Base-by-base conservation (phyloP, 1,284 basidiomycete genomes). In the Sporisorium scitamineum region DNA sequence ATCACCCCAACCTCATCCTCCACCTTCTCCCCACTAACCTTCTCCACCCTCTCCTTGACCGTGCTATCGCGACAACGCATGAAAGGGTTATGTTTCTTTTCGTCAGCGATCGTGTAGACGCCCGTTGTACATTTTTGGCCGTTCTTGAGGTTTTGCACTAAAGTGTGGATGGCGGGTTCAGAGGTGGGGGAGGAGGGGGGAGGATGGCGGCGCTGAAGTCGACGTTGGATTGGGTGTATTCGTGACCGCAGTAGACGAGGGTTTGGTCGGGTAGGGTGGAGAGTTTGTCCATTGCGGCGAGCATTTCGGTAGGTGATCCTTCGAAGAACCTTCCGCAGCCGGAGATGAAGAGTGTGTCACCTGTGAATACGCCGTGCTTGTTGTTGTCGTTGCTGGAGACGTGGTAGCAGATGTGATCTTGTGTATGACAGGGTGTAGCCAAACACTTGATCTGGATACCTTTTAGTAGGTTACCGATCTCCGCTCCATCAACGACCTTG, bases 271-370 rank as follows among this genome's bases (percentile, higher is more conserved):
- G 95, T 11, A 99, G 89, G 0, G 88, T 89, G 14, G 80, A 74
- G 32, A 87, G 88, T 90, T 37, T 90, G 89, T 45, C 97, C 89
- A 6, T 94, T 90, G 7, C 88, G 86, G 81, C 92, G 88, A 93
- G 88, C 96, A 99, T 99, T 86, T 98, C 91, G 11, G 88, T 86
- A 0, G 92, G 91, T 4, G 90, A 91, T 44, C 95, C 95, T 86
- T 98, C 95, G 82, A 98, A 98, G 89, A 98, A 98, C 8, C 95
- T 90, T n/a, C 96, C 96, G 84, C 93, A 96, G 8, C 95, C 95
- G 5, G 77, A 94, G 72, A 94, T 90, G 88, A 99, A 98, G 54
- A 99, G 90, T 0, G 96, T 98, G 85, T 99, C 96, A 16, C 89
- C 94, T 0, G 96, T 97, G 86, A 99, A 97, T 24, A 98, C 94